A percentile compares a stretch with the other conserved stretches of the same genome.
These are phyloP conservation scores for Penicillium nucicola DNA, from an alignment of 495 filamentous ascomycete genomes.

Conservation along the genomic window DNA sequence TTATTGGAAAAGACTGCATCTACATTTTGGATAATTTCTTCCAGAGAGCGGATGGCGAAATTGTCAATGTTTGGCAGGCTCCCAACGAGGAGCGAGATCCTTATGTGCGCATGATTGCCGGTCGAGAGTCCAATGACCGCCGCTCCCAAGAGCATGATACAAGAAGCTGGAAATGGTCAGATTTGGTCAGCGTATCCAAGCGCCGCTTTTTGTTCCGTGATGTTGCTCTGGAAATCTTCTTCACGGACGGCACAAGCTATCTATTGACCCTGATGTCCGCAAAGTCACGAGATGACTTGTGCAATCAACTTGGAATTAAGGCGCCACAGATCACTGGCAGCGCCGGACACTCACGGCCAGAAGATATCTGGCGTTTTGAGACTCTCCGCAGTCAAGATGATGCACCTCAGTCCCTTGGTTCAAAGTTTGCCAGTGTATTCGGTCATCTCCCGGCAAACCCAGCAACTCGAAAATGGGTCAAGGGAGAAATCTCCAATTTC, in stretches of 20 bases:
- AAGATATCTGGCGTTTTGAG: slow-evolving; percentile 86
- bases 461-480: slow-evolving; percentile 85
- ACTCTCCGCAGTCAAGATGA: slow-evolving; percentile 80
- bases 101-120: slow-evolving; percentile 90
- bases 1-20: slow-evolving; percentile 86
- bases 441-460: slow-evolving; percentile 69
- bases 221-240: slow-evolving; percentile 93
- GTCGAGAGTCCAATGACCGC: slow-evolving; percentile 61
- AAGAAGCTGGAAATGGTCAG: slow-evolving; percentile 89
- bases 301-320: slow-evolving; percentile 66
- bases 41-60: slow-evolving; percentile 89
- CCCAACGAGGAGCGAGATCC: slow-evolving; percentile 89
- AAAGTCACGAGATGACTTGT: slow-evolving; percentile 71
- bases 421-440: slow-evolving; percentile 94
- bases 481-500: slow-evolving; percentile 96
- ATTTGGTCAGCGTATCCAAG: slow-evolving; percentile 95
- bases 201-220: slow-evolving; percentile 92
- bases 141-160: slow-evolving; percentile 71
- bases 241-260: slow-evolving; percentile 93
- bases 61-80: slow-evolving; percentile 93
- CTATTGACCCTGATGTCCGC: slow-evolving; percentile 78
- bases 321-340: slow-evolving; percentile 70
- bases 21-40: slow-evolving; percentile 96
- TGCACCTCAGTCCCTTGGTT: slow-evolving; percentile 75
- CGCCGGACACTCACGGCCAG: slow-evolving; percentile 47